Percentiles rank a stretch among this genome's conserved stretches.
These are phyloP conservation scores for Sphagnum magellanicum DNA, from an alignment of 228 moss, liverwort and hornwort species.

Conservation along the genomic window DNA sequence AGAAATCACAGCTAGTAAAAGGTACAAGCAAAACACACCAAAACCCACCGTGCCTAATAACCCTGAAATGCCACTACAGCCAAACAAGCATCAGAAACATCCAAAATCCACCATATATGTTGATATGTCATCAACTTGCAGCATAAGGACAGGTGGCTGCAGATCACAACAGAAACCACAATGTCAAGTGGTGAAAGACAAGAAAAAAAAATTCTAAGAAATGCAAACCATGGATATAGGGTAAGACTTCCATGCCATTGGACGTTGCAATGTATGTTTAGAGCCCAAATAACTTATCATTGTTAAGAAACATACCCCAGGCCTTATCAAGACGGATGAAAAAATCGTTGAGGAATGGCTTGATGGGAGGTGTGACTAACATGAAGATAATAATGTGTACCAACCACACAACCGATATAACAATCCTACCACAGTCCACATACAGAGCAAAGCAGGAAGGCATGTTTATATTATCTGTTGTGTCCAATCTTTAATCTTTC, in stretches of 20 bases:
- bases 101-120: neutral
- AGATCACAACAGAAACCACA: neutral
- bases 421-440: slow-evolving; percentile 40
- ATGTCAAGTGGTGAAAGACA: too few relatives aligned
- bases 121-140: slow-evolving; percentile 1
- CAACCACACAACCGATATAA: slow-evolving; percentile 81
- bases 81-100: neutral
- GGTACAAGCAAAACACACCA: slow-evolving; percentile 78
- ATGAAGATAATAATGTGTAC: slow-evolving; percentile 92
- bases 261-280: too few relatives aligned
- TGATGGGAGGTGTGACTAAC: slow-evolving; percentile 61
- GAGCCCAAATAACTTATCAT: too few relatives aligned
- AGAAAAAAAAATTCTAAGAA: too few relatives aligned
- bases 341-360: slow-evolving; percentile 68
- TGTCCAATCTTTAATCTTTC: too few relatives aligned
- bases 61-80: slow-evolving; percentile 32
- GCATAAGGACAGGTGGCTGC: neutral
- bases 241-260: too few relatives aligned
- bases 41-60: slow-evolving; percentile 76
- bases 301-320: slow-evolving; percentile 51
- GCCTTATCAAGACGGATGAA: slow-evolving; percentile 77
- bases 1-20: slow-evolving; percentile 78
- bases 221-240: too few relatives aligned
- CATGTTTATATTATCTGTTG: too few relatives aligned
- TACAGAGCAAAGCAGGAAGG: neutral